Base-by-base conservation (phyloP, 2,329 filamentous ascomycete genomes). In the Raffaelea deltoideospora region DNA sequence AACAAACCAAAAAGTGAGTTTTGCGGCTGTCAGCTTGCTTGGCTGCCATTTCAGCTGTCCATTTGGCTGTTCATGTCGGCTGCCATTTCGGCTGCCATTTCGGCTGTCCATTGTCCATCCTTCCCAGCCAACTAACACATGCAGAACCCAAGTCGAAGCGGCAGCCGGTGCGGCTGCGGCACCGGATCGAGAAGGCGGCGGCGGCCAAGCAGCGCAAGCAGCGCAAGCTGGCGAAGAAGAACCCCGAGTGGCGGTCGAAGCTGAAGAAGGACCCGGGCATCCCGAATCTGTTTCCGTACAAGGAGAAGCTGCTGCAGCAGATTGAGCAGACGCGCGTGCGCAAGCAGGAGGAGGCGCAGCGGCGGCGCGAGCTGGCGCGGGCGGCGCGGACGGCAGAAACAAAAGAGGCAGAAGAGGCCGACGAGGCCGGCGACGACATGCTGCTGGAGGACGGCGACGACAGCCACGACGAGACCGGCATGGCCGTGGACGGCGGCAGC, bases 221-320 rank as follows among this genome's bases (percentile, higher is more conserved):
- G 43, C 79, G 77, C 53, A 96, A 94, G 67, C 67, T 76, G 39
- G 85, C 81, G 38, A 96, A 94, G 66, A 86, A 93, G 74, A 94
- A 95, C 58, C 88, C 90, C 24, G 76, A 94, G 83, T 96, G 90
- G 86, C 76, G 82, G 48, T 87, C 85, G 41, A 83, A 86, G 57
- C 57, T 94, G 48, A 96, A 95, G 73, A 98, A 96, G 65, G 90
- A 98, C 51, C 90, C 88, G 19, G 90, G 90, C 34, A 95, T 98
- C 43, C 90, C 90, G 29, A 98, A 96, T 54, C 63, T 95, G 26
- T 98, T 95, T 63, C 90, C 90, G 1, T 95, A 90, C 69, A 98
- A 98, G 65, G 87, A 95, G 57, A 87, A 81, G 66, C 72, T 98
- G 21, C 71, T 98, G 24, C 76, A 87, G 40, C 86, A 98, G 59